Evolutionary conservation across 1,284 basidiomycete genomes (phyloP).

Genomic region (Ceratobasidium sp.): DNA sequence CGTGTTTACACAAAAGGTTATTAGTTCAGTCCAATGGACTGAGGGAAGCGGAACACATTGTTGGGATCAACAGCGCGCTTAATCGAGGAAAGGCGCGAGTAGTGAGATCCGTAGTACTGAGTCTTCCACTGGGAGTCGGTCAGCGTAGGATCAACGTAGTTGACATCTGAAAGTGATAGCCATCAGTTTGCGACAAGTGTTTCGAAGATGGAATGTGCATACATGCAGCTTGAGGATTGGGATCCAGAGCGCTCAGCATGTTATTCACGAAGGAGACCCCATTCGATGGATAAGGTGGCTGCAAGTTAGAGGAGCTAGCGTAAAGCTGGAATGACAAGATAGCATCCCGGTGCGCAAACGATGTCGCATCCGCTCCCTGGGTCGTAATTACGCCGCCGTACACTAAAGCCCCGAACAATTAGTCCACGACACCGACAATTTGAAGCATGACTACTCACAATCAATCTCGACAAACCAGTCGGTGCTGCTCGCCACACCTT

Average conservation of each 20-base stretch:
- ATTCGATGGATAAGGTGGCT: slow-evolving; percentile 46
- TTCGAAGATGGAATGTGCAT: slow-evolving; percentile 4
- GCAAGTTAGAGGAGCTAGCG: slow-evolving; percentile 43
- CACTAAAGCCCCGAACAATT: slow-evolving; percentile 18
- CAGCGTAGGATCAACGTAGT: slow-evolving; percentile 42
- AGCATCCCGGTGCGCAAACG: slow-evolving; percentile 45
- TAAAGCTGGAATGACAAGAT: slow-evolving; percentile 47
- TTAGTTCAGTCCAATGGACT: slow-evolving; percentile 37
- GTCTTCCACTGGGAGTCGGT: slow-evolving; percentile 39
- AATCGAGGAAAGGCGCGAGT: slow-evolving; percentile 37
- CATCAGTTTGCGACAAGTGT: neutral
- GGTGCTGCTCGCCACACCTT: slow-evolving; percentile 9
- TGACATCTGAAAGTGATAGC: slow-evolving; percentile 33
- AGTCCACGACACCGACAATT: neutral
- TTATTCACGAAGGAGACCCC: slow-evolving; percentile 45
- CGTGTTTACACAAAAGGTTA: neutral
- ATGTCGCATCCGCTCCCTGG: slow-evolving; percentile 40
- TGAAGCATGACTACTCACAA: slow-evolving; percentile 9
- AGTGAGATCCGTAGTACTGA: slow-evolving; percentile 40
- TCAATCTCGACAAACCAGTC: slow-evolving; percentile 38
- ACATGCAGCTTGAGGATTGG: slow-evolving; percentile 39
- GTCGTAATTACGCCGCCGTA: slow-evolving; percentile 43
- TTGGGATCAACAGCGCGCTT: slow-evolving; percentile 40
- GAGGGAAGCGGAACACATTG: slow-evolving; percentile 42
- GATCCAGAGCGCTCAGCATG: slow-evolving; percentile 38